These are phyloP conservation scores for Poronia punctata DNA, from an alignment of 495 filamentous ascomycete genomes.

Conservation along the genomic window DNA sequence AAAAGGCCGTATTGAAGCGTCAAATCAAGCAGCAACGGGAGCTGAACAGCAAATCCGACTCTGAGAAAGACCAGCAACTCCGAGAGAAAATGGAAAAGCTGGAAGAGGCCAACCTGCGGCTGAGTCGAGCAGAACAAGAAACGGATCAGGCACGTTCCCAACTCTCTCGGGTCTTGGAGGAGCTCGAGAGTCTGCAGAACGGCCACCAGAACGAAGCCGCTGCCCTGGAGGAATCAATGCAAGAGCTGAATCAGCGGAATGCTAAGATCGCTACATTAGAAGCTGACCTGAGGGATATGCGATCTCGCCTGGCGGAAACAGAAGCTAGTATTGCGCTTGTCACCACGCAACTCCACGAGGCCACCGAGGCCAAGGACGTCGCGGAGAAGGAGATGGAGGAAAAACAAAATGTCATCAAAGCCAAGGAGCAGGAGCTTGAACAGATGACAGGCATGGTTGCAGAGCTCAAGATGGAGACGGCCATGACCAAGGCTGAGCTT, in stretches of 20 bases:
- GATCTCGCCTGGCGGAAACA: slow-evolving; percentile 26
- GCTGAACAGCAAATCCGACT: slow-evolving; percentile 61
- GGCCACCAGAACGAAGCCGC: slow-evolving; percentile 27
- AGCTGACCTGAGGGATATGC: slow-evolving; percentile 31
- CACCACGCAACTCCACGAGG: slow-evolving; percentile 27
- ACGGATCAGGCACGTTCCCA: slow-evolving; percentile 37
- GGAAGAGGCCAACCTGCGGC: slow-evolving; percentile 41
- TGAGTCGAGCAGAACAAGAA: slow-evolving; percentile 43
- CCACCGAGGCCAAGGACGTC: slow-evolving; percentile 27
- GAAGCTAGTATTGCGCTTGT: slow-evolving; percentile 29
- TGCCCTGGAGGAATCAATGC: slow-evolving; percentile 32
- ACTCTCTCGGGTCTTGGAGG: slow-evolving; percentile 45
- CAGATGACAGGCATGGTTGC: slow-evolving; percentile 75
- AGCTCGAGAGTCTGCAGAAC: slow-evolving; percentile 42
- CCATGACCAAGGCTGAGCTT: slow-evolving; percentile 87
- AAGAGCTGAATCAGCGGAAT: slow-evolving; percentile 45
- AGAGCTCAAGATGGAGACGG: slow-evolving; percentile 81
- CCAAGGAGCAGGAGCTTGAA: slow-evolving; percentile 59
- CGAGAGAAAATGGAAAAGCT: slow-evolving; percentile 45
- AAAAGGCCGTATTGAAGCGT: slow-evolving; percentile 74
- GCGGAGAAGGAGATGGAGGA: slow-evolving; percentile 29
- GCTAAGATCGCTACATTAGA: slow-evolving; percentile 42
- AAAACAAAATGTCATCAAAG: slow-evolving; percentile 38
- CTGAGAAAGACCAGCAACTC: slow-evolving; percentile 54
- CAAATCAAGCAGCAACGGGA: slow-evolving; percentile 92